Evolutionary conservation across 371 early-diverging fungal genomes (phyloP).

Genomic region (Mucor saturninus): DNA sequence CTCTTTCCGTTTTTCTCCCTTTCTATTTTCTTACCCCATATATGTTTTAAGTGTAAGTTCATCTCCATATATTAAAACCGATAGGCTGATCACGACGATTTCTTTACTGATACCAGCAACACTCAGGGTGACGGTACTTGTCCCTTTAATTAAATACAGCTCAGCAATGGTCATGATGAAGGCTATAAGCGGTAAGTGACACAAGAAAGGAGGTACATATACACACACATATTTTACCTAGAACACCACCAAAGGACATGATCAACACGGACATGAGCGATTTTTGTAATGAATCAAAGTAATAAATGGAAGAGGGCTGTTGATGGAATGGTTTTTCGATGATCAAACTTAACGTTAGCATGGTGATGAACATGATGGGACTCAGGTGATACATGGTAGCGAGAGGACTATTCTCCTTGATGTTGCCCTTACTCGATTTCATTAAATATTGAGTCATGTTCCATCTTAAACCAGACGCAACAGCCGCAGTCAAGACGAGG

Average conservation of each 20-base stretch:
- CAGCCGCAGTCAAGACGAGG: slow-evolving; percentile 73
- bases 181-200: slow-evolving; percentile 45
- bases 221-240: slow-evolving; percentile 37
- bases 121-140: slow-evolving; percentile 85
- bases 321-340: slow-evolving; percentile 66
- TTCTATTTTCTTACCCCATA: slow-evolving; percentile 43
- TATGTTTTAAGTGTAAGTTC: slow-evolving; percentile 54
- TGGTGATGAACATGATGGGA: slow-evolving; percentile 76
- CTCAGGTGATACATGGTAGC: slow-evolving; percentile 77
- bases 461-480: slow-evolving; percentile 84
- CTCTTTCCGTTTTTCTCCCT: neutral
- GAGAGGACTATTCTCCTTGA: slow-evolving; percentile 54
- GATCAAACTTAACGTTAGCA: slow-evolving; percentile 54
- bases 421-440: slow-evolving; percentile 46
- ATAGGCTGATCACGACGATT: slow-evolving; percentile 57
- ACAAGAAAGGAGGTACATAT: neutral
- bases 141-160: slow-evolving; percentile 78
- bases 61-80: slow-evolving; percentile 65
- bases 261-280: slow-evolving; percentile 15
- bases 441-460: slow-evolving; percentile 85
- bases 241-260: slow-evolving; percentile 76
- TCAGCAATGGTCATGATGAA: slow-evolving; percentile 89
- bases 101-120: slow-evolving; percentile 90
- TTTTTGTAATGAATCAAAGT: slow-evolving; percentile 1
- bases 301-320: slow-evolving; percentile 33